Base-by-base conservation (phyloP, 164 flowering plant species). In the Euptelea pleiosperma region DNA sequence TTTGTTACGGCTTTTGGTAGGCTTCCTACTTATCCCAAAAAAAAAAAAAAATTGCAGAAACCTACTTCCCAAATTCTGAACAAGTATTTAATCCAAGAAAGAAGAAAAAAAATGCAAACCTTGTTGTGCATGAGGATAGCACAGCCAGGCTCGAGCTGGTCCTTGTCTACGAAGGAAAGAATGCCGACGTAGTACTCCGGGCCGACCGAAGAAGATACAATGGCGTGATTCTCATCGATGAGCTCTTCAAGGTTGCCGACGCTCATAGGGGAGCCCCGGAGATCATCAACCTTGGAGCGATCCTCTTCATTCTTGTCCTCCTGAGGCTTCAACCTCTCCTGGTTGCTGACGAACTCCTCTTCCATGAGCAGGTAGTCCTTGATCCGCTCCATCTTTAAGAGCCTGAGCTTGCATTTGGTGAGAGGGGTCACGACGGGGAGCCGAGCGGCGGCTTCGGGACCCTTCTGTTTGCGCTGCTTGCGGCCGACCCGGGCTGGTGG, bases 251-350 rank as follows among this genome's bases (percentile, higher is more conserved):
- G 58, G 48, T 53, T 69, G 5, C 73, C 73, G 18, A 69, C 73
- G 42, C 73, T 69, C 73, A 69, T 69, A 1, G 73, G 73, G 10
- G 68, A 58, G 16, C 73, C 73, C 6, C 73, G 33, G 35, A 70
- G 54, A 28, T 70, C 74, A 31, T 70, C 70, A 8, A 66, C 70
- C 68, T 71, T 71, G 11, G 75, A 71, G 12, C 75, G 42, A 21
- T 71, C 75, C 40, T 71, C 75, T 54, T 66, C 75, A 28, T 61
- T 62, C 60, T 66, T 66, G 57, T 66, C 75, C 39, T 70, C 70
- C 60, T 61, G 70, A 4, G 73, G 73, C 41, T 71, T 66, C 35
- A 62, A 19, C 39, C 75, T 24, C 64, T 71, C 71, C 53, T 71
- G 75, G 25, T 34, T 62, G 11, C 46, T 12, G 9, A 71, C 75